phyloP scores from a whole-genome alignment of 306 rosid genomes.

The Phaseolus lunatus region DNA sequence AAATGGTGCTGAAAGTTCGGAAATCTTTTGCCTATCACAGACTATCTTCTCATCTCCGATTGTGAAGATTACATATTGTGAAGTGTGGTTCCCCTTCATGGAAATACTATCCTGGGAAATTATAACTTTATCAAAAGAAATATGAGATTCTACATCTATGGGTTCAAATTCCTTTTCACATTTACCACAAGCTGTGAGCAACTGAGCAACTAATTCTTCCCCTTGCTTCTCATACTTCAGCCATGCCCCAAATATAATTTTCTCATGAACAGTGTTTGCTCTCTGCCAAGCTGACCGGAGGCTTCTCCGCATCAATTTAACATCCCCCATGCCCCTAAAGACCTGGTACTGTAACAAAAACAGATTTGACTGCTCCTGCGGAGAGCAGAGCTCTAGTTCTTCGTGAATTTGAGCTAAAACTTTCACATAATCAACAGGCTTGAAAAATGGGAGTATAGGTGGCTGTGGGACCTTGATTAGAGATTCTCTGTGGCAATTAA shows the following conservation, averaged over 20 bases:
- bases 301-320: conserved; percentile 88
- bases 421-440: conserved; percentile 86
- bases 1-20: conserved; percentile 86
- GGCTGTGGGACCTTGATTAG: conserved; percentile 89
- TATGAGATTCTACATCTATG: conserved; percentile 64
- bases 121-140: conserved; percentile 51
- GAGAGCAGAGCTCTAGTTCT: conserved; percentile 84
- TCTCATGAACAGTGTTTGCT: conserved; percentile 76
- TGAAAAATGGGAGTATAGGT: conserved; percentile 73
- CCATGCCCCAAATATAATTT: conserved; percentile 89
- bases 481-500: conserved; percentile 72
- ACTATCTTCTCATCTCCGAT: conserved; percentile 76
- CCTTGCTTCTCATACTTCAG: conserved; percentile 90
- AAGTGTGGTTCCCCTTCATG: conserved; percentile 57
- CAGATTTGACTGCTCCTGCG: conserved; percentile 75
- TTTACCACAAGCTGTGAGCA: conserved; percentile 69
- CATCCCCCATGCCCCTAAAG: conserved; percentile 88
- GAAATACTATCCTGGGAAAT: conserved; percentile 55
- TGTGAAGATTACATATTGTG: conserved; percentile 62
- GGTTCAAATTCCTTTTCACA: conserved; percentile 79
- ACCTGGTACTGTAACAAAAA: conserved; percentile 83
- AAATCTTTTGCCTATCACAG: conserved; percentile 81
- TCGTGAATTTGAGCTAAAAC: conserved; percentile 95
- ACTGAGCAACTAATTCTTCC: conserved; percentile 73
- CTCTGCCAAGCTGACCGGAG: conserved; percentile 88